phyloP scores from a whole-genome alignment of 768 basidiomycete species.

The Collybia nuda region DNA sequence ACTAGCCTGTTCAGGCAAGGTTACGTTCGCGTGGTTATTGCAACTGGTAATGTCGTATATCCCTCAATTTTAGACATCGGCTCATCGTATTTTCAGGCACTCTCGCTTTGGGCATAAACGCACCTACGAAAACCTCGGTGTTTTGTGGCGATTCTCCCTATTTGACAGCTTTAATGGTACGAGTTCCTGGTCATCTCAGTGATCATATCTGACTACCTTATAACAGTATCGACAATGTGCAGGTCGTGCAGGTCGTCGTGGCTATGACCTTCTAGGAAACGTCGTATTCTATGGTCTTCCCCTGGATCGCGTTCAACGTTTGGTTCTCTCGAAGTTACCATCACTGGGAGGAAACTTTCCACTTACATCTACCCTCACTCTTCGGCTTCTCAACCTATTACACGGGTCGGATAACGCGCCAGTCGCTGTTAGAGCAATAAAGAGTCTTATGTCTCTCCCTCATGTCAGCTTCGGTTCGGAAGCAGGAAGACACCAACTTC shows the following conservation, averaged over 20 bases:
- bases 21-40: conserved; percentile 63
- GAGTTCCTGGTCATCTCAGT: conserved; percentile 10
- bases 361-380: conserved; percentile 60
- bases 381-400: conserved; percentile 66
- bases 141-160: conserved; percentile 65
- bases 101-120: conserved; percentile 74
- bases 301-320: conserved; percentile 60
- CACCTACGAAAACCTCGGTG: conserved; percentile 63
- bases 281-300: conserved; percentile 73
- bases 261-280: conserved; percentile 67
- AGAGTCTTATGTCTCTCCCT: conserved; percentile 54
- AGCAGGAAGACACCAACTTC: conserved; percentile 52
- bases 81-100: conserved; percentile 40
- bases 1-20: conserved; percentile 60
- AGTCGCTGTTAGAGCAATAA: conserved; percentile 47
- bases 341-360: conserved; percentile 66
- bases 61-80: background rate
- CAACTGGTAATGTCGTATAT: conserved; percentile 45
- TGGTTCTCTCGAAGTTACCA: conserved; percentile 64
- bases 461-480: conserved; percentile 58
- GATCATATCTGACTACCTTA: background rate
- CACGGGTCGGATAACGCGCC: conserved; percentile 55
- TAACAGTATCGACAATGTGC: conserved; percentile 70
- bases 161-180: conserved; percentile 59
- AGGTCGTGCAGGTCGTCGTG: conserved; percentile 72